Evolutionary conservation across 306 rosid species (phyloP), one percentile per base, ranked within the genome.

Genomic region (Malus sieversii): DNA sequence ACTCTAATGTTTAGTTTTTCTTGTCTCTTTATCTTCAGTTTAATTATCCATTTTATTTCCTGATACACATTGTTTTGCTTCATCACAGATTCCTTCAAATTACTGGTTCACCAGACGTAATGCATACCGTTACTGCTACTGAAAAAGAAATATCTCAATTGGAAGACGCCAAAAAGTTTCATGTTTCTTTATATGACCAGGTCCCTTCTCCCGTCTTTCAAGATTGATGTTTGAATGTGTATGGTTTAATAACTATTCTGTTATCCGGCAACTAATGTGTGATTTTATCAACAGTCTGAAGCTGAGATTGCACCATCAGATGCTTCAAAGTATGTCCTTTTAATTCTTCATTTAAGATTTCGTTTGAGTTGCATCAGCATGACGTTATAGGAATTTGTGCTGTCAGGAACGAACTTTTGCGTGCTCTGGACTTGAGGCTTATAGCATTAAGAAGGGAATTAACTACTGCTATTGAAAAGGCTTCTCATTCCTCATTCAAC

Each of bases 371-470:
- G 79, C 78, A 48, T 70, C 72, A 67, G 73, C 78, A 58, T 69
- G 82, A 81, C 78, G 62, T 67, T 53, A 77, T 75, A 82, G 79
- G 86, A 75, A 80, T 63, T 68, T 87, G 70, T 89, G 74, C 80
- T 81, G 46, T 42, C 92, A 95, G 97, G 88, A 92, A 89, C 44
- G 96, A 92, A 74, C 86, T 95, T 65, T 76, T 95, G 88, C 91
- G 88, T 81, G 97, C 98, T 76, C 85, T 95, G 90, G 97, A 90
- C 80, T 86, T 90, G 85, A 89, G 98, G 89, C 84, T 95, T 27
- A 80, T 79, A 42, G 97, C 97, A 68, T 79, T 92, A 77, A 89
- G 83, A 59, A 78, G 70, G 74, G 89, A 94, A 79, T 89, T 90
- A 71, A 77, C 68, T 72, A 83, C 82, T 46, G 81, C 82, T 59